Evolutionary conservation across 768 basidiomycete genomes (phyloP), one percentile per base, ranked within the genome.

Genomic region (Trichaptum fuscoviolaceum): DNA sequence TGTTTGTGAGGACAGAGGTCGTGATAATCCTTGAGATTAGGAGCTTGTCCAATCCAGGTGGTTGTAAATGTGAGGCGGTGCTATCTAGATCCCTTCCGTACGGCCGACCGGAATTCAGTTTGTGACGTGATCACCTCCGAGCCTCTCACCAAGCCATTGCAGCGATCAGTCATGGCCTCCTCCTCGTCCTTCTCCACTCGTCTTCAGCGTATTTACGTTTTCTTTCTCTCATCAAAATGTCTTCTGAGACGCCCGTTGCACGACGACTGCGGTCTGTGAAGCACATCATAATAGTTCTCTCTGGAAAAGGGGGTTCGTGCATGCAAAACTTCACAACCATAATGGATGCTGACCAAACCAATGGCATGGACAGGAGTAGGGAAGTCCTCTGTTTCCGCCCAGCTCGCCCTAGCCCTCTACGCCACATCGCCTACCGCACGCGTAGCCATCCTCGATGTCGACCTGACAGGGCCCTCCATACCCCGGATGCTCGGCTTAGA

Each of bases 401-500:
- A 99, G 71, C 84, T 99, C 34, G 96, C 97, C 0, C 85, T 99
- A 63, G 92, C 88, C 68, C 87, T 99, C 8, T 86, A 92, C 78
- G 81, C 82, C 1, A 88, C 85, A 25, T 83, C 87, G 1, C 86
- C 89, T 6, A 84, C 77, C 36, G 83, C 85, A 5, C 87, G 86
- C 67, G 91, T 95, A 26, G 94, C 93, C n/a, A 87, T 98, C 59
- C 85, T 98, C 59, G 96, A 97, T 77, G 86, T 96, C 65, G 95
- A 97, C 78, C 86, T 97, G 60, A 97, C 95, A 0, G 95, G 95
- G 0, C 95, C 95, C 7, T 97, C 95, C 15, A 89, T 97, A 71
- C 96, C 95, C 15, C 90, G 95, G 57, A 96, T 97, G 95, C 84
- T 97, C 65, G 94, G 95, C 8, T 80, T 96, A 7, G 95, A 96